Conservation (phyloP, 2,329 filamentous ascomycete genomes). For the Nemania serpens region DNA sequence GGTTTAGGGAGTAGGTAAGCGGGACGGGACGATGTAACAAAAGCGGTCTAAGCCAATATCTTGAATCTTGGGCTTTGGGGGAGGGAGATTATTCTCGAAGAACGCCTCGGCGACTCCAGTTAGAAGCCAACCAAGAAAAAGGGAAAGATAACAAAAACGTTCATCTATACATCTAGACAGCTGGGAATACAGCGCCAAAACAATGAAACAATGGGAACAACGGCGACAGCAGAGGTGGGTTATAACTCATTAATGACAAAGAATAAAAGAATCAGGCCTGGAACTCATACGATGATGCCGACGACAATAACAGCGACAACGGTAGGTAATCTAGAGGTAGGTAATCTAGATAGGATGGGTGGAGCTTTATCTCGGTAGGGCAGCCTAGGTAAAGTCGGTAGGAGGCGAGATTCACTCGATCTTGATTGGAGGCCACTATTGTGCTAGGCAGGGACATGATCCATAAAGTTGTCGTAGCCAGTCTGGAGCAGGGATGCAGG, state of each 20-base stretch:
- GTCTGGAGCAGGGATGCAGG: neutral
- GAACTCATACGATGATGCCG: neutral
- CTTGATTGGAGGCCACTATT: constrained; percentile 25
- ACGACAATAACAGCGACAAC: neutral
- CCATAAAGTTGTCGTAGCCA: neutral
- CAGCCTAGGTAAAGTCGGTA: no score
- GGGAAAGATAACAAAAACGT: neutral
- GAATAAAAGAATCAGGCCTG: neutral
- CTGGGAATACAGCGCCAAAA: neutral
- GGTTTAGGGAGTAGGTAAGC: no score
- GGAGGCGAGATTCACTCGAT: constrained; percentile 12
- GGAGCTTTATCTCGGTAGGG: neutral
- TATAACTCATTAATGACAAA: neutral
- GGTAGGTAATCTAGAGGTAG: neutral
- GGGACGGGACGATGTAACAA: constrained; percentile 22
- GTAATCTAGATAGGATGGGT: constrained; percentile 5
- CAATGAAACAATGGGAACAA: constrained; percentile 3
- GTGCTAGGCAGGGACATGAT: constrained; percentile 22
- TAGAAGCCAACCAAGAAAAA: constrained; percentile 13
- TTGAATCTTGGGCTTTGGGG: neutral
- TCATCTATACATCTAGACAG: constrained; percentile 3
- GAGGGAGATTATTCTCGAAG: neutral
- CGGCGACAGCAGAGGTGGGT: neutral
- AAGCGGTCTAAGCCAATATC: neutral
- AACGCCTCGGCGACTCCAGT: no score